phyloP scores from a whole-genome alignment of 2,329 filamentous ascomycete species.

The Paecilomyces niveus region DNA sequence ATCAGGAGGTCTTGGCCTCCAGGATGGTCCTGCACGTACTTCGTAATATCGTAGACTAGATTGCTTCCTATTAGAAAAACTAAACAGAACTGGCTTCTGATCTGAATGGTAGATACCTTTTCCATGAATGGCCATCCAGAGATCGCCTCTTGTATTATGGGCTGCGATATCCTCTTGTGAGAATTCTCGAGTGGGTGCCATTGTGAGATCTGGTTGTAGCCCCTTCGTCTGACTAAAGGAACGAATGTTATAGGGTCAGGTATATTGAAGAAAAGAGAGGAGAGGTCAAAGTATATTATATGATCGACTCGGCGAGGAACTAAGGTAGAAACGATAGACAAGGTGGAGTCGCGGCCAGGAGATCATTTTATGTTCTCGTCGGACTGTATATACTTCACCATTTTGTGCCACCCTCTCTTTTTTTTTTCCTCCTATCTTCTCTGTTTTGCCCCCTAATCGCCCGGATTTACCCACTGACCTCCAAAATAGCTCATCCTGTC shows the following conservation, averaged over 20 bases:
- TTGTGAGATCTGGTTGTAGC: background rate
- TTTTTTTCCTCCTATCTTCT: background rate
- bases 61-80: background rate
- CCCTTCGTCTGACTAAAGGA: background rate
- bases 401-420: background rate
- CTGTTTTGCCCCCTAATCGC: background rate
- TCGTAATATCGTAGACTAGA: slow-evolving; percentile 52
- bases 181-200: slow-evolving; percentile 3
- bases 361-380: background rate
- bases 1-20: slow-evolving; percentile 34
- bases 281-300: too few relatives aligned
- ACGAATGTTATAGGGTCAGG: background rate
- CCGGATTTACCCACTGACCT: background rate
- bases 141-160: slow-evolving; percentile 43
- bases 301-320: background rate
- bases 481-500: background rate
- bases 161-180: slow-evolving; percentile 33
- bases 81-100: slow-evolving; percentile 1
- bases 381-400: background rate
- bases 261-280: background rate
- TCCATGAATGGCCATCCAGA: slow-evolving; percentile 52
- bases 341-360: background rate
- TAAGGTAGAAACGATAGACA: background rate
- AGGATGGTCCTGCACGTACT: slow-evolving; percentile 54
- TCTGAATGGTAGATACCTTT: slow-evolving; percentile 35